Conservation (phyloP, 805 yeast genomes). For the Kuraishia borneana region DNA sequence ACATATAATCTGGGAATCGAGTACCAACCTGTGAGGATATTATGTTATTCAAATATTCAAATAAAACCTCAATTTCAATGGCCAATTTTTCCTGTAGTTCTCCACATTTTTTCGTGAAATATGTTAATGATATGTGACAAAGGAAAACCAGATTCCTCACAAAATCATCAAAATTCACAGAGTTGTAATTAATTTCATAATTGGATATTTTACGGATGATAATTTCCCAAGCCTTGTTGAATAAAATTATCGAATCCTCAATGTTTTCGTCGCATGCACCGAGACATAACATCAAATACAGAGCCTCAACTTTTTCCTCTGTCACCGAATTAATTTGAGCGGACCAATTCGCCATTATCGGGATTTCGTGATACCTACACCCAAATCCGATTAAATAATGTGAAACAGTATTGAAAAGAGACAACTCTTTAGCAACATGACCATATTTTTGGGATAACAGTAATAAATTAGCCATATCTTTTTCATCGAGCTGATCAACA, state of each 20-base stretch:
- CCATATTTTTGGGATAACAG: conserved; percentile 17
- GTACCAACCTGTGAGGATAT: conserved; percentile 26
- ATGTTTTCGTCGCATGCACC: conserved; percentile 28
- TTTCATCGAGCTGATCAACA: conserved; percentile 2
- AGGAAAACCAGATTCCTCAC: conserved; percentile 34
- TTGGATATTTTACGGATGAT: conserved; percentile 16
- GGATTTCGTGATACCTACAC: no score
- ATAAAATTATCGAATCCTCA: conserved; percentile 22
- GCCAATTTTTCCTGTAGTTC: conserved; percentile 2
- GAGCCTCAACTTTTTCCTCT: conserved; percentile 27
- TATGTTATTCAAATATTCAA: conserved; percentile 38
- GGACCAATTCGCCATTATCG: conserved; percentile 8
- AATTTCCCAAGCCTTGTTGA: conserved; percentile 33
- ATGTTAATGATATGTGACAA: conserved; percentile 28
- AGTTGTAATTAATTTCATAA: conserved; percentile 18
- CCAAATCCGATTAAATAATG: conserved; percentile 14
- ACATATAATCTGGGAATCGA: conserved; percentile 19
- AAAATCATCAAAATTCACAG: conserved; percentile 22
- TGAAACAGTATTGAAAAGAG: conserved; percentile 12
- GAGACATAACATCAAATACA: conserved; percentile 32
- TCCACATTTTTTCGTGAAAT: conserved; percentile 18
- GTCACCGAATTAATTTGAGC: no score
- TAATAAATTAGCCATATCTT: conserved; percentile 2
- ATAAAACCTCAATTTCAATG: conserved; percentile 32
- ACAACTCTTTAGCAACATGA: conserved; percentile 9